Evolutionary conservation across 176 grass and related monocot genomes (phyloP), one percentile per base, ranked within the genome.

Genomic region (Carex kokanica): DNA sequence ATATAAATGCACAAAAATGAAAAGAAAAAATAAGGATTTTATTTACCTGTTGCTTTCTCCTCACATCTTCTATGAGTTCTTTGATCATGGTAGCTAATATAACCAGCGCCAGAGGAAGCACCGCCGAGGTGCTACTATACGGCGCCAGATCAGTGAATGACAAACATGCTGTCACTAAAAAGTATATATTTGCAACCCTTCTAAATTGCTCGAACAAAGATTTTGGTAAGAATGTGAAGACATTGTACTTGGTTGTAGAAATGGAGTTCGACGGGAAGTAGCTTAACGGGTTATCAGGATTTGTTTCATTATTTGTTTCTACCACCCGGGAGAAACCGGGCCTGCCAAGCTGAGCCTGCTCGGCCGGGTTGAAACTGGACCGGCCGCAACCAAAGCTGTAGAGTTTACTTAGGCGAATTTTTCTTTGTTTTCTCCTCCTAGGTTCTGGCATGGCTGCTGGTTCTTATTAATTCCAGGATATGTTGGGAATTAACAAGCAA

Each of bases 141-240:
- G 96, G 84, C 5, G 96, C 89, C 84, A 98, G 82, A 2, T 31
- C 1, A 31, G 54, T 83, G 89, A 87, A 93, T 18, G 89, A 2
- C 34, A 98, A 60, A 68, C 88, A 84, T 16, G 2, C 90, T 21
- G 67, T 0, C 58, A 85, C 8, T 54, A 98, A 87, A 81, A 98
- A 98, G 89, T 94, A 98, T 55, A 98, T 61, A 85, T 98, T 98
- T 72, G 92, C 96, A 2, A 94, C 96, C 11, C 96, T 69, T 17
- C 92, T 83, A 78, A 98, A 98, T 85, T 98, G 96, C 89, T 98
- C 96, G 70, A 98, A 98, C 6, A 98, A 83, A 31, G 91, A 98
- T 81, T 90, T 98, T 16, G 96, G 93, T 0, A 98, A 0, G 79
- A 98, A 98, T 27, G 88, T 93, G 16, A 60, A 55, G 0, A 87